phyloP scores from a whole-genome alignment of 495 filamentous ascomycete species.

The Podospora australis region DNA sequence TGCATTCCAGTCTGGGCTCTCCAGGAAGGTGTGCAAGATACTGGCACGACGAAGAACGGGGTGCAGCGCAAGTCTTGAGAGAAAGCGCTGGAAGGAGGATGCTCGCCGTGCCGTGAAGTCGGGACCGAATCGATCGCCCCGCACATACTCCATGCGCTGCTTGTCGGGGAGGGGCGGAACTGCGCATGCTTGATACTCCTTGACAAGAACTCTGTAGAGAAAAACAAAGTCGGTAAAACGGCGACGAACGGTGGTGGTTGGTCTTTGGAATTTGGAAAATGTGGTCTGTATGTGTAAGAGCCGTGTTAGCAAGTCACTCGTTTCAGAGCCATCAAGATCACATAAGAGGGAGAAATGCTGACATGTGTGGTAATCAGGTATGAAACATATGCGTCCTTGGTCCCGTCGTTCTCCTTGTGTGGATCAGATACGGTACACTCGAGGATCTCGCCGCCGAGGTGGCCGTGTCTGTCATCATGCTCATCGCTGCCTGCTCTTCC shows the following conservation, averaged over 20 bases:
- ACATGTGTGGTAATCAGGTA: constrained; percentile 91
- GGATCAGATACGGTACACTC: constrained; percentile 78
- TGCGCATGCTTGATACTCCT: constrained; percentile 83
- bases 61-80: constrained; percentile 80
- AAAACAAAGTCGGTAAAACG: constrained; percentile 98
- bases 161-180: constrained; percentile 96
- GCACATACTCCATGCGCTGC: constrained; percentile 97
- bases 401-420: constrained; percentile 92
- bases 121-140: constrained; percentile 86
- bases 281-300: constrained; percentile 60
- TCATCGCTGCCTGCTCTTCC: constrained; percentile 21
- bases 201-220: constrained; percentile 80
- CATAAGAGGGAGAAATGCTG: constrained; percentile 23
- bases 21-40: constrained; percentile 82
- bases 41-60: constrained; percentile 79
- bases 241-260: constrained; percentile 68
- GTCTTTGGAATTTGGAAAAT: constrained; percentile 82
- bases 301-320: neutral
- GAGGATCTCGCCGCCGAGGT: constrained; percentile 69
- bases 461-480: constrained; percentile 48
- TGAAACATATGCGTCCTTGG: constrained; percentile 93
- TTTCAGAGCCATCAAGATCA: neutral
- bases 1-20: constrained; percentile 90
- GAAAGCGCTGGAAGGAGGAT: constrained; percentile 86
- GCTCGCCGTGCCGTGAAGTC: constrained; percentile 91